Base-by-base conservation (phyloP, 208 protist species). In the Trypanosoma congolense region DNA sequence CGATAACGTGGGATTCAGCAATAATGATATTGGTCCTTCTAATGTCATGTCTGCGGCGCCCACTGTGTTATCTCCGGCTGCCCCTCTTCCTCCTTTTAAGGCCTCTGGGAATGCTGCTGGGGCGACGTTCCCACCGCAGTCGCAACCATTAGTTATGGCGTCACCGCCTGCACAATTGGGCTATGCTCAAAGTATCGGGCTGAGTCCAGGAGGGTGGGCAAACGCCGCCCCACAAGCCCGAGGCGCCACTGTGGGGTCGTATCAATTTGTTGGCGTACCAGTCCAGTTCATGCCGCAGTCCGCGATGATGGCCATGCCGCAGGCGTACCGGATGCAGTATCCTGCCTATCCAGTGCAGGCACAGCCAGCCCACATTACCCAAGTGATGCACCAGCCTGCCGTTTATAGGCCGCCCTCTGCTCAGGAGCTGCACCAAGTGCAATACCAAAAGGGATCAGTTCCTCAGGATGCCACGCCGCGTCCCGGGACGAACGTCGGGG, bases 401-500 rank as follows among this genome's bases (percentile, higher is more conserved):
- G 48, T 46, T 4, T 57, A 45, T 30, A 48, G 52, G 18, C 19
- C 25, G 18, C 21, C 50, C 18, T 8, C 30, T 14, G 30, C 4
- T 19, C 1, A 45, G 4, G 66, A 50, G 24, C 19, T 29, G 9
- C 30, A 40, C 3, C 60, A 55, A 19, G 57, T 51, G 21, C 10
- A 18, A 14, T 33, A 45, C 19, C 53, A 64, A 42, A 56, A 35
- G 22, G 46, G 33, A 29, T 28, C 36, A 28, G 30, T 31, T 22
- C 30, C 38, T 38, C 48, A 54, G 43, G 54, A 42, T 36, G n/a
- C 49, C 19, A 36, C 41, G 22, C 29, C 55, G 9, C 51, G 80
- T 14, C 63, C 73, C 2, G 80, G 80, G 25, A 88, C 74, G 3
- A 88, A 88, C 42, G 61, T 84, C 22, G 76, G 79, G 46, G 80